Percentiles rank a stretch among this genome's conserved stretches.
Evolutionary conservation across 2,329 filamentous ascomycete species (phyloP).

Genomic region (Sporothrix luriei): DNA sequence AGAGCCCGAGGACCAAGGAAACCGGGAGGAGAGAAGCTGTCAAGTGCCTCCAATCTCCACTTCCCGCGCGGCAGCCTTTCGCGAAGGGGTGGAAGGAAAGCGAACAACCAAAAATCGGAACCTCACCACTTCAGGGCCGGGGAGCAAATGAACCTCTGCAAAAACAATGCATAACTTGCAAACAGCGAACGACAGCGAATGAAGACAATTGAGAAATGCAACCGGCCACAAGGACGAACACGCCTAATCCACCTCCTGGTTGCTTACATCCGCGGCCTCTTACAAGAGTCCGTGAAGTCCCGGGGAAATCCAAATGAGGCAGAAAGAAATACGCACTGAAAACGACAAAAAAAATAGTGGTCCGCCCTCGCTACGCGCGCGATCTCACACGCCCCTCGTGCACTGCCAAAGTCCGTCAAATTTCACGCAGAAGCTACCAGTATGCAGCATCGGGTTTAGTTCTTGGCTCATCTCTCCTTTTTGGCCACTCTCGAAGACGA

Average conservation of each 20-base stretch:
- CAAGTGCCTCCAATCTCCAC: slow-evolving; percentile 21
- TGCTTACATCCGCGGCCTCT: slow-evolving; percentile 18
- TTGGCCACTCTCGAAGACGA: slow-evolving; percentile 2
- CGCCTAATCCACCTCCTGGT: background rate
- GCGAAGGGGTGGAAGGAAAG: slow-evolving; percentile 9
- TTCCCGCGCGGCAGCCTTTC: slow-evolving; percentile 20
- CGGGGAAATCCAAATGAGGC: background rate
- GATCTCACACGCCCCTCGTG: background rate
- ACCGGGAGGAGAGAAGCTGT: slow-evolving; percentile 12
- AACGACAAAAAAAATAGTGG: background rate
- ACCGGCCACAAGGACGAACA: background rate
- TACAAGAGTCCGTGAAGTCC: slow-evolving; percentile 16
- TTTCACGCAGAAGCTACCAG: slow-evolving; percentile 21
- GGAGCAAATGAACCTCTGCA: background rate
- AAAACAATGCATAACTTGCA: background rate
- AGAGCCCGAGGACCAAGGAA: background rate
- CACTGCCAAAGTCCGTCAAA: slow-evolving; percentile 18
- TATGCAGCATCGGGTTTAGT: background rate
- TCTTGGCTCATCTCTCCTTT: slow-evolving; percentile 6
- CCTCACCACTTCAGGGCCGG: background rate
- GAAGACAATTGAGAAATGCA: background rate
- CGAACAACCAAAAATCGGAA: slow-evolving; percentile 14
- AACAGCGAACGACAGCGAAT: background rate
- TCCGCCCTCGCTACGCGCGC: slow-evolving; percentile 3
- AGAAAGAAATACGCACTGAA: background rate